Conservation (phyloP, 495 filamentous ascomycete species). For the Penicillium arizonense region DNA sequence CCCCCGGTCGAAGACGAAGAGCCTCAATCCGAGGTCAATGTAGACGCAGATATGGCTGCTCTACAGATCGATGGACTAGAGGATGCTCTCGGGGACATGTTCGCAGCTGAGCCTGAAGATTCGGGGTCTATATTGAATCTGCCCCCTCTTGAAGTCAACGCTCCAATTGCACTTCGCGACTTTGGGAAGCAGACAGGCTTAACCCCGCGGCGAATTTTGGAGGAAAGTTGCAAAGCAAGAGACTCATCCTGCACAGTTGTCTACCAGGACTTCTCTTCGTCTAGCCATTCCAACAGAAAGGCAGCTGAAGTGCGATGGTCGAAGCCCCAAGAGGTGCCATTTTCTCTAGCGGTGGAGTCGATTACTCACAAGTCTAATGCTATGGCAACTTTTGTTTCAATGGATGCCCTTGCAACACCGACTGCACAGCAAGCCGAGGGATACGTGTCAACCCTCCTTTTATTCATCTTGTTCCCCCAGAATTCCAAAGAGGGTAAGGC, state of each 20-base stretch:
- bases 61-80: slow-evolving; percentile 53
- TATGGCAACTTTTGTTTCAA: slow-evolving; percentile 58
- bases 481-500: slow-evolving; percentile 83
- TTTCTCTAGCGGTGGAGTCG: slow-evolving; percentile 33
- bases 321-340: slow-evolving; percentile 63
- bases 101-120: slow-evolving; percentile 48
- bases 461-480: slow-evolving; percentile 75
- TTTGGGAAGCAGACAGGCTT: slow-evolving; percentile 80
- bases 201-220: slow-evolving; percentile 67
- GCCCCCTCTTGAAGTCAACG: slow-evolving; percentile 12
- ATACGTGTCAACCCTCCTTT: slow-evolving; percentile 75
- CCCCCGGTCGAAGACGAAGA: slow-evolving; percentile 25
- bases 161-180: slow-evolving; percentile 60
- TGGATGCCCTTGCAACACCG: slow-evolving; percentile 73
- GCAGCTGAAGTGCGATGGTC: slow-evolving; percentile 77
- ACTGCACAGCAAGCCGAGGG: slow-evolving; percentile 78
- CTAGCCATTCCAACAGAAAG: slow-evolving; percentile 70
- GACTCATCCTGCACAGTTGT: slow-evolving; percentile 64
- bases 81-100: slow-evolving; percentile 65
- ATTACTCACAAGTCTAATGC: slow-evolving; percentile 43
- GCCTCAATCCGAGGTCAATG: slow-evolving; percentile 42
- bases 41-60: slow-evolving; percentile 31
- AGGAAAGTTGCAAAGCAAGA: slow-evolving; percentile 84
- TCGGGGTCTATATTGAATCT: slow-evolving; percentile 21
- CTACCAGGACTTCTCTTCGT: slow-evolving; percentile 66